phyloP scores from a whole-genome alignment of 805 yeast species.

The Saturnispora serradocipensis region DNA sequence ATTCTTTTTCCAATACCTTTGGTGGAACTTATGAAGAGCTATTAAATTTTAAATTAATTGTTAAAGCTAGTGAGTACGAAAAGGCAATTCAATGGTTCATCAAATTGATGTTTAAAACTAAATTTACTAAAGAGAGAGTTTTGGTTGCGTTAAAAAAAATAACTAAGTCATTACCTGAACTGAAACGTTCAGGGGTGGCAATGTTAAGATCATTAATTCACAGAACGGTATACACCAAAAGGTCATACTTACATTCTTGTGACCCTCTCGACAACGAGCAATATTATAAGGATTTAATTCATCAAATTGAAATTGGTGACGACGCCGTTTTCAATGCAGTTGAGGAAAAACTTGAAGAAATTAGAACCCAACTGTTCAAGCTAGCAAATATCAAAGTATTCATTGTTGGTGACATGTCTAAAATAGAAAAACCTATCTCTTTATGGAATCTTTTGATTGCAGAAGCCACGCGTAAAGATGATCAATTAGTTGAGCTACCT shows the following conservation, averaged over 20 bases:
- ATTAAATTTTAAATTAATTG: conserved; percentile 50
- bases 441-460: conserved; percentile 41
- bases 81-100: conserved; percentile 72
- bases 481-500: conserved; percentile 32
- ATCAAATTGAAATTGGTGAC: conserved; percentile 45
- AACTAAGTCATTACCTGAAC: conserved; percentile 50
- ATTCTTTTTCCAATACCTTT: conserved; percentile 47
- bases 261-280: conserved; percentile 59
- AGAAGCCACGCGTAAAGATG: conserved; percentile 2
- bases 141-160: conserved; percentile 55
- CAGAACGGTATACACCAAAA: conserved; percentile 38
- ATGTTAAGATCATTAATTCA: conserved; percentile 56
- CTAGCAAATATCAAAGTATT: conserved; percentile 56
- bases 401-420: conserved; percentile 58
- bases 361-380: conserved; percentile 44
- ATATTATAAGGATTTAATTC: conserved; percentile 39
- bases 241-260: conserved; percentile 56
- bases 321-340: conserved; percentile 31
- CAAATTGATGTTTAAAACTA: conserved; percentile 52
- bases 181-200: conserved; percentile 51
- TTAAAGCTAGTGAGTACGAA: conserved; percentile 50
- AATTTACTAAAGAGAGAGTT: conserved; percentile 66
- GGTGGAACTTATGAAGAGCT: conserved; percentile 58
- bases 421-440: conserved; percentile 45
- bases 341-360: conserved; percentile 38